Evolutionary conservation across 2,329 filamentous ascomycete species (phyloP), one percentile per base, ranked within the genome.

Genomic region (Colletotrichum trifolii): DNA sequence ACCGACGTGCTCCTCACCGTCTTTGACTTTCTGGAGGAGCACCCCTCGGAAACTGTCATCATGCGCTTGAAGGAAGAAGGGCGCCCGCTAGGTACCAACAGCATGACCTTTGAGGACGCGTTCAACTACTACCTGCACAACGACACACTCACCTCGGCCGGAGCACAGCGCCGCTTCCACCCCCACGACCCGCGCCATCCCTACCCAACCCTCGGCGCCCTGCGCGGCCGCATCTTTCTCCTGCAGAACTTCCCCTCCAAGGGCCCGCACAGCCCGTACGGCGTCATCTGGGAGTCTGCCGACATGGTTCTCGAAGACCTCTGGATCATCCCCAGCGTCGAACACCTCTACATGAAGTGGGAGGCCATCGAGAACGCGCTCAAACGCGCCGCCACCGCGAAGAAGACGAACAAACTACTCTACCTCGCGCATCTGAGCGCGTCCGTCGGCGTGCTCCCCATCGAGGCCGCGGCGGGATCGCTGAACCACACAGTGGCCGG

Each of bases 41-140:
- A 83, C 67, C 82, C 83, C 0, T 75, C 76, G 11, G 81, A 84
- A 71, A 73, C 79, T n/a, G 72, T 85, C 60, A 66, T 85, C 54
- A 77, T 85, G 79, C 82, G 83, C 1, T 74, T 85, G 60, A 84
- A 84, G 72, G 77, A 84, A 54, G 83, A 85, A 67, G 79, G 76
- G 10, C 52, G 64, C 4, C 77, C 79, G 8, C 66, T 83, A 38
- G 73, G 77, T 66, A 11, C 71, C 56, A 76, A 78, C 71, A 74
- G 73, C 34, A 64, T 75, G 11, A 72, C 78, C n/a, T 85, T 85
- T 56, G 77, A 83, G 65, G 76, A 79, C 25, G 79, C 80, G 55
- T 81, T 85, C 69, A 76, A 80, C 68, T 69, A 73, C 58, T 81
- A 83, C 70, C 75, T 76, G 40, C 70, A 76, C 12, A 69, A 72